Base-by-base conservation (phyloP, 2,329 filamentous ascomycete genomes). In the Aureobasidium leucospermi region DNA sequence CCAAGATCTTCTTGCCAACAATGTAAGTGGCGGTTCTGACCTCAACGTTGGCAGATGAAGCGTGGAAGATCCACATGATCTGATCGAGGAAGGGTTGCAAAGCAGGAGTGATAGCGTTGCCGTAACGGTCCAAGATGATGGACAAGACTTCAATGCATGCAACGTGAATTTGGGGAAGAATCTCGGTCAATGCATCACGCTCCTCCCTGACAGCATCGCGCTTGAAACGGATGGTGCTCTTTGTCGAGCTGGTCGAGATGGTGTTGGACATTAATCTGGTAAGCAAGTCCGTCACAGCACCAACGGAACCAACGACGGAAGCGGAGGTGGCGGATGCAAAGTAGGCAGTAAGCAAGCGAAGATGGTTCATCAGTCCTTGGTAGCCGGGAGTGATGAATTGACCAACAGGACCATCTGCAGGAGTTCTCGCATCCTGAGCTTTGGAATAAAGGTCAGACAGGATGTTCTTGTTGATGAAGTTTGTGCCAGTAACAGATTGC, bases 171-270 rank as follows among this genome's bases (percentile, higher is more conserved):
- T 81, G 78, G 4, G 92, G 89, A 10, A 96, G 78, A 16, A 83
- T 78, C 48, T 81, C 76, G 83, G 88, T 92, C 3, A 96, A 79
- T 46, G 86, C 83, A 57, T 96, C 90, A 62, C 87, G 86, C 73
- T 96, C 93, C 52, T 95, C 89, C 62, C 87, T 83, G 34, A 85
- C 81, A 63, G 94, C 83, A 63, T 89, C 86, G 7, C 85, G 79
- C 65, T 91, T 92, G 61, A 85, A 78, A 62, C 86, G 82, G n/a
- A 84, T 73, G 1, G 60, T 51, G 32, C 51, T 61, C 34, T 45
- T 61, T 6, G 60, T 28, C 15, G 60, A 38, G 16, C 39, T 68
- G 78, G 64, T 59, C 65, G 82, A 71, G 71, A 83, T 64, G 70
- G 81, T 71, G 46, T 95, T 79, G 16, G 87, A 84, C 38, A 89